Evolutionary conservation across 2,329 filamentous ascomycete genomes (phyloP).

Genomic region (Sordariomycetes sp.): DNA sequence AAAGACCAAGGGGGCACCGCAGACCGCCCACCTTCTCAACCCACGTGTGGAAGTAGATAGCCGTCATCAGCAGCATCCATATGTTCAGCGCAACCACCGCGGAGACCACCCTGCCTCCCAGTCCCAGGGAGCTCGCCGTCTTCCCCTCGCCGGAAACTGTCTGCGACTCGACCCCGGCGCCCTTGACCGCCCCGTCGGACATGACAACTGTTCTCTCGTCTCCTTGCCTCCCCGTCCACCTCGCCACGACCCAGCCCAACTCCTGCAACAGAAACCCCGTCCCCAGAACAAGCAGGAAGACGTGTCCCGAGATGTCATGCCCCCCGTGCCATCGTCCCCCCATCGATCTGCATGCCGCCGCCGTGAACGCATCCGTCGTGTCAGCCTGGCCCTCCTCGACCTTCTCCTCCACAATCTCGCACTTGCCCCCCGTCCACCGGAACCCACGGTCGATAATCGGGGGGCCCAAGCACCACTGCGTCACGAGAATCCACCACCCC

Average conservation of each 20-base stretch:
- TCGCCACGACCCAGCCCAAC: constrained; percentile 47
- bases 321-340: constrained; percentile 87
- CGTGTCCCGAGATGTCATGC: constrained; percentile 91
- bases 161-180: constrained; percentile 37
- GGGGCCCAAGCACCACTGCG: constrained; percentile 95
- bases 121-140: constrained; percentile 22
- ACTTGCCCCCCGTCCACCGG: constrained; percentile 76
- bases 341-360: constrained; percentile 68
- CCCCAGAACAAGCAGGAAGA: constrained; percentile 81
- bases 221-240: constrained; percentile 25
- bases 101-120: constrained; percentile 45
- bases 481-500: constrained; percentile 71
- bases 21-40: constrained; percentile 68
- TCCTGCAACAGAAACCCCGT: constrained; percentile 77
- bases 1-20: not conserved
- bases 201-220: constrained; percentile 60
- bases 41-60: constrained; percentile 98
- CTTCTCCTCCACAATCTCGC: constrained; percentile 51
- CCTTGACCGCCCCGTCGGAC: constrained; percentile 54
- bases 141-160: constrained; percentile 13
- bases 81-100: constrained; percentile 60
- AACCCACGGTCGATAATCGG: constrained; percentile 85
- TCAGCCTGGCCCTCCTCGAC: constrained; percentile 36
- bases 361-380: constrained; percentile 46
- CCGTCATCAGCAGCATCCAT: constrained; percentile 99